Conservation (phyloP, 352 stramenopile species). For the Globisporangium paroecandrum region DNA sequence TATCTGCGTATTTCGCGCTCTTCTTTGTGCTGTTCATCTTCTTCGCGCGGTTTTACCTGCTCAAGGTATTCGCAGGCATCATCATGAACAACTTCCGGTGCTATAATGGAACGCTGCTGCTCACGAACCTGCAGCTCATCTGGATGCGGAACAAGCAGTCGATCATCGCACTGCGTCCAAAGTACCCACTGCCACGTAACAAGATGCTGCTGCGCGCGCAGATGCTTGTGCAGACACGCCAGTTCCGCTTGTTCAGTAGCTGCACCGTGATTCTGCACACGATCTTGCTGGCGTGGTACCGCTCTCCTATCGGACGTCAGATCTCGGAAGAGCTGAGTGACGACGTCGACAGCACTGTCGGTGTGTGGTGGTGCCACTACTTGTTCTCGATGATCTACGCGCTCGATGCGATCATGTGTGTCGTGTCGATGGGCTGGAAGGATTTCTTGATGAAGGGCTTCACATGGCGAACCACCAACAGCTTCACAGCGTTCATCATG, state of each 20-base stretch:
- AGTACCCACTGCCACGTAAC: conserved; percentile 70
- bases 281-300: conserved; percentile 68
- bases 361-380: conserved; percentile 79
- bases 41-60: conserved; percentile 71
- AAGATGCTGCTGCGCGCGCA: conserved; percentile 54
- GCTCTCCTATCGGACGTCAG: conserved; percentile 44
- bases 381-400: conserved; percentile 78
- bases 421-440: conserved; percentile 71
- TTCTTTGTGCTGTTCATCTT: conserved; percentile 84
- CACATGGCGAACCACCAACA: conserved; percentile 75
- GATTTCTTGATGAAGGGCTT: conserved; percentile 86
- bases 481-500: conserved; percentile 74
- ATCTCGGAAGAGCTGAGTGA: conserved; percentile 32
- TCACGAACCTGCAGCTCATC: conserved; percentile 75
- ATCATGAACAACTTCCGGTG: conserved; percentile 87
- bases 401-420: conserved; percentile 58
- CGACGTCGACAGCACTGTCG: conserved; percentile 19
- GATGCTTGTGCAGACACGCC: conserved; percentile 60
- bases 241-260: conserved; percentile 64
- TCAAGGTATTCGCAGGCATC: conserved; percentile 77
- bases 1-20: conserved; percentile 74
- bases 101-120: conserved; percentile 75
- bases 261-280: conserved; percentile 65
- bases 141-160: conserved; percentile 70
- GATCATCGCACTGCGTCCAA: conserved; percentile 61